Conservation (phyloP, 352 stramenopile species). For the Phytophthora hibernalis region DNA sequence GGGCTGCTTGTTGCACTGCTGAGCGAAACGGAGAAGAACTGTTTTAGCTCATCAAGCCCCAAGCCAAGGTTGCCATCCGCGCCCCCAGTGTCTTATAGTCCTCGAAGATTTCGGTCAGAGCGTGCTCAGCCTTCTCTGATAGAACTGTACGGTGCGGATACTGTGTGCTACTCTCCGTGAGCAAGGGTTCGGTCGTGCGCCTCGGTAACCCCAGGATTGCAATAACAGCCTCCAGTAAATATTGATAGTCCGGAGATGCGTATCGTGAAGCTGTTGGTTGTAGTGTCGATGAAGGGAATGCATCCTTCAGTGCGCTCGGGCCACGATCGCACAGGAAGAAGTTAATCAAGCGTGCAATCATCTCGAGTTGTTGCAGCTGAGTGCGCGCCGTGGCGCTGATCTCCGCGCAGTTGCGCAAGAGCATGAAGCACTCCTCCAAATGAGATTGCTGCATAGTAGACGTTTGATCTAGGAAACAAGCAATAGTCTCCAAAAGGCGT, state of each 20-base stretch:
- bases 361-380: slow-evolving; percentile 63
- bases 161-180: slow-evolving; percentile 71
- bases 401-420: slow-evolving; percentile 81
- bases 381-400: slow-evolving; percentile 57
- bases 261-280: slow-evolving; percentile 56
- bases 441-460: slow-evolving; percentile 82
- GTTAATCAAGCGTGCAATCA: slow-evolving; percentile 83
- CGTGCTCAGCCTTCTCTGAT: slow-evolving; percentile 76
- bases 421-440: slow-evolving; percentile 89
- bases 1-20: slow-evolving; percentile 57
- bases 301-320: slow-evolving; percentile 68
- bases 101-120: slow-evolving; percentile 80
- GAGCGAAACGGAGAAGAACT: slow-evolving; percentile 77
- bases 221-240: slow-evolving; percentile 89
- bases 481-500: slow-evolving; percentile 58
- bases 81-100: slow-evolving; percentile 57
- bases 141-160: slow-evolving; percentile 75
- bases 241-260: slow-evolving; percentile 87
- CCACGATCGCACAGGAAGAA: slow-evolving; percentile 84
- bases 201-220: slow-evolving; percentile 81
- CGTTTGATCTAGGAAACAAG: slow-evolving; percentile 75
- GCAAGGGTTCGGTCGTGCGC: slow-evolving; percentile 64
- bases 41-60: slow-evolving; percentile 65
- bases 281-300: slow-evolving; percentile 70
- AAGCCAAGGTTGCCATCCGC: slow-evolving; percentile 39